These are phyloP conservation scores for Cnidoscolus chayamansa DNA, from an alignment of 441 rosid species.

Conservation along the genomic window DNA sequence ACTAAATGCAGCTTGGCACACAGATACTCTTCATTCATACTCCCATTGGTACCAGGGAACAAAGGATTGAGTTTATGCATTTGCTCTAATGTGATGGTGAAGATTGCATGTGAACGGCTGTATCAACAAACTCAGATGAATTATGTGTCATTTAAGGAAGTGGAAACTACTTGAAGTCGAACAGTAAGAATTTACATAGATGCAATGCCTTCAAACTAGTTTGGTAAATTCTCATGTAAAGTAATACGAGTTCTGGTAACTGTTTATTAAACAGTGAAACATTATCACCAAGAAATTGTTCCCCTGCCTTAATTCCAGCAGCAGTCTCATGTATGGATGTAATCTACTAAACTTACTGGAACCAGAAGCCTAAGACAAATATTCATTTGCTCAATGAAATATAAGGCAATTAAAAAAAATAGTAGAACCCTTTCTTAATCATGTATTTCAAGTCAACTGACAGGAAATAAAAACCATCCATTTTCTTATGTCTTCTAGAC, in stretches of 20 bases:
- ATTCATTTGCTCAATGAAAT: background rate
- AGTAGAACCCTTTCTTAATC: background rate
- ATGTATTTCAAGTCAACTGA: background rate
- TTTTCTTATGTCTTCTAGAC: background rate
- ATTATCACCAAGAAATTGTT: background rate
- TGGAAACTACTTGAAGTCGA: background rate
- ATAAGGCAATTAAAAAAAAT: background rate
- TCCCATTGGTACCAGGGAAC: slow-evolving; percentile 52
- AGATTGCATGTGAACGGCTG: slow-evolving; percentile 99
- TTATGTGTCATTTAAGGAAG: slow-evolving; percentile 14
- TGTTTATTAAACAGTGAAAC: background rate
- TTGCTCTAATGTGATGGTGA: slow-evolving; percentile 95
- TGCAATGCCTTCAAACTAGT: slow-evolving; percentile 7
- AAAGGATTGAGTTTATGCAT: slow-evolving; percentile 71
- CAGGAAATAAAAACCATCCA: background rate
- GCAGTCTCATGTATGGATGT: background rate
- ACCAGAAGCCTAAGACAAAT: background rate
- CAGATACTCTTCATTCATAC: slow-evolving; percentile 83
- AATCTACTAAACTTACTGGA: background rate
- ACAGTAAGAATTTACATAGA: slow-evolving; percentile 16
- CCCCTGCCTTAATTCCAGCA: background rate
- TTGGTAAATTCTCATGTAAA: background rate
- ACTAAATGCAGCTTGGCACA: slow-evolving; percentile 97
- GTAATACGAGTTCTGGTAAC: background rate
- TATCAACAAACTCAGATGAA: slow-evolving; percentile 24